Percentiles rank a stretch among this genome's conserved stretches.
phyloP scores from a whole-genome alignment of 2,329 filamentous ascomycete genomes.

The Neurospora sp. region DNA sequence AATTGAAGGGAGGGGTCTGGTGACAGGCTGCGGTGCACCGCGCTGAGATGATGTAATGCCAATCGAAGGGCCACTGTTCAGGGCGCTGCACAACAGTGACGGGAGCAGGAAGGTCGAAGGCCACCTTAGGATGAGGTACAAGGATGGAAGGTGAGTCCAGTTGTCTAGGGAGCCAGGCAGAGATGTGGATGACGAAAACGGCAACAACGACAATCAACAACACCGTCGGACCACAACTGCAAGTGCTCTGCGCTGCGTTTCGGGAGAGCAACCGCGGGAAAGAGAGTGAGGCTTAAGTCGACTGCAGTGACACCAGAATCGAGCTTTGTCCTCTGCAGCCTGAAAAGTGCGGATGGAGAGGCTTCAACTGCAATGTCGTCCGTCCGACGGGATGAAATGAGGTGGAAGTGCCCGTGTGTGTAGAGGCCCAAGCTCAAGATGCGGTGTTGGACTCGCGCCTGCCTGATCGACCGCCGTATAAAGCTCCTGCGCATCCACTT shows the following conservation, averaged over 20 bases:
- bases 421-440: neutral
- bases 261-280: neutral
- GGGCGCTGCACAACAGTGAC: neutral
- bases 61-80: neutral
- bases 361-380: neutral
- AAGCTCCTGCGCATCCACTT: neutral
- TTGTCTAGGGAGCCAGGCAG: neutral
- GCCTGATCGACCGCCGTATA: neutral
- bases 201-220: neutral
- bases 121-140: neutral
- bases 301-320: neutral
- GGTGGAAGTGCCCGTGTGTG: neutral
- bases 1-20: conserved; percentile 12
- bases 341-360: neutral
- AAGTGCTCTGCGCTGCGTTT: neutral
- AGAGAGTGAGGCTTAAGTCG: neutral
- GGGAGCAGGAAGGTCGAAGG: neutral
- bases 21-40: conserved; percentile 5
- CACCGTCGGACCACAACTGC: neutral
- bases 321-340: neutral
- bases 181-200: neutral
- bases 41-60: conserved; percentile 15
- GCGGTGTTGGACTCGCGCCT: neutral
- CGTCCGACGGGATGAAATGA: neutral
- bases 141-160: neutral